phyloP scores from a whole-genome alignment of 371 early-diverging fungal species.

The Cokeromyces recurvatus region DNA sequence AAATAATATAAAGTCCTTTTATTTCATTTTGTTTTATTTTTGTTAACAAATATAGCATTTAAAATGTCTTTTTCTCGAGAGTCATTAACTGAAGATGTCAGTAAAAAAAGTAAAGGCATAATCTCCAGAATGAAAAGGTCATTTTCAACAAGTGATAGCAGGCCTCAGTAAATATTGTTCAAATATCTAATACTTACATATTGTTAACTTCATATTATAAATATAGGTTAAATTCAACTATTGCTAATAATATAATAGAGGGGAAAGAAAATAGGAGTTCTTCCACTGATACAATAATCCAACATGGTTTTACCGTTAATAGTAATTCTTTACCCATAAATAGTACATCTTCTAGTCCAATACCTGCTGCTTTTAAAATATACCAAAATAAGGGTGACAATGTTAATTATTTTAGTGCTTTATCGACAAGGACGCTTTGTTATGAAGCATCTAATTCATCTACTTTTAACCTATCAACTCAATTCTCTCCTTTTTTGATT shows the following conservation, averaged over 20 bases:
- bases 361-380: neutral
- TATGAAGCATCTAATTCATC: conserved; percentile 12
- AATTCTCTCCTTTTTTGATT: conserved; percentile 1
- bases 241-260: neutral
- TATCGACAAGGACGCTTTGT: conserved; percentile 2
- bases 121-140: conserved; percentile 23
- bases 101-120: conserved; percentile 14
- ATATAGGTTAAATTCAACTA: too few relatives aligned
- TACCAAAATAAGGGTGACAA: neutral
- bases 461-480: conserved; percentile 6
- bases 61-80: too few relatives aligned
- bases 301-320: neutral
- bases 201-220: too few relatives aligned
- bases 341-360: neutral
- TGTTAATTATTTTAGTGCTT: too few relatives aligned
- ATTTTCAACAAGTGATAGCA: conserved; percentile 11
- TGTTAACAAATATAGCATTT: too few relatives aligned
- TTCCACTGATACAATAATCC: neutral
- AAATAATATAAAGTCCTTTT: too few relatives aligned
- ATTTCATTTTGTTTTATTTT: too few relatives aligned
- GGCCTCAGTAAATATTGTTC: too few relatives aligned
- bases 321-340: conserved; percentile 2
- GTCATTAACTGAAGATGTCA: too few relatives aligned
- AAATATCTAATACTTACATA: too few relatives aligned
- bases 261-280: neutral